phyloP scores from a whole-genome alignment of 1,139 yeast genomes.

The Pichia cactophila region DNA sequence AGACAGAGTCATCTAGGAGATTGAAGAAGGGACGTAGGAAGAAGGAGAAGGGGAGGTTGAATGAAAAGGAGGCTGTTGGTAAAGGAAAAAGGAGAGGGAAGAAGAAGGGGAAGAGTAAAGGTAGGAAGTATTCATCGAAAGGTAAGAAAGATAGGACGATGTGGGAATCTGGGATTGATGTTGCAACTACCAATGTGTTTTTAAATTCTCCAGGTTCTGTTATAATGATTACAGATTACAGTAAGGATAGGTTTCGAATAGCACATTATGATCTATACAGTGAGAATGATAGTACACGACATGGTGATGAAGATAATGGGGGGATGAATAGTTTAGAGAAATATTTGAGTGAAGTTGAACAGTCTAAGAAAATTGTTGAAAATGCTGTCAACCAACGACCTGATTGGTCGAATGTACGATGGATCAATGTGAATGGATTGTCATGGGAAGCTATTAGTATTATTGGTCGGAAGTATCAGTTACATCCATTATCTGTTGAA shows the following conservation, averaged over 20 bases:
- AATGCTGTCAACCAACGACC: conserved; percentile 28
- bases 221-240: conserved; percentile 37
- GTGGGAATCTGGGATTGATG: conserved; percentile 52
- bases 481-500: conserved; percentile 46
- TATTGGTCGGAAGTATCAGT: conserved; percentile 35
- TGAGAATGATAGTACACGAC: conserved; percentile 10
- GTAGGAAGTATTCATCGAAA: conserved; percentile 30
- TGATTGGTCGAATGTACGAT: conserved; percentile 41
- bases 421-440: conserved; percentile 49
- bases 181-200: conserved; percentile 40
- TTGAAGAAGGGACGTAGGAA: neutral
- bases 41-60: neutral
- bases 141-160: conserved; percentile 34
- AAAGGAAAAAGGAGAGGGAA: conserved; percentile 6
- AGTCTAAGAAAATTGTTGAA: conserved; percentile 22
- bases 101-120: conserved; percentile 14
- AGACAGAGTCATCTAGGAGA: neutral
- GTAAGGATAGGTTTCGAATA: conserved; percentile 33
- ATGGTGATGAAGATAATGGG: conserved; percentile 5
- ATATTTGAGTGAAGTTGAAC: conserved; percentile 18
- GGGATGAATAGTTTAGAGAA: conserved; percentile 8
- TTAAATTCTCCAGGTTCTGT: conserved; percentile 33
- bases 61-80: neutral
- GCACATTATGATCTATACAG: conserved; percentile 32
- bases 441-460: conserved; percentile 50